phyloP scores from a whole-genome alignment of 345 rosid species.

The Camelina hispida region DNA sequence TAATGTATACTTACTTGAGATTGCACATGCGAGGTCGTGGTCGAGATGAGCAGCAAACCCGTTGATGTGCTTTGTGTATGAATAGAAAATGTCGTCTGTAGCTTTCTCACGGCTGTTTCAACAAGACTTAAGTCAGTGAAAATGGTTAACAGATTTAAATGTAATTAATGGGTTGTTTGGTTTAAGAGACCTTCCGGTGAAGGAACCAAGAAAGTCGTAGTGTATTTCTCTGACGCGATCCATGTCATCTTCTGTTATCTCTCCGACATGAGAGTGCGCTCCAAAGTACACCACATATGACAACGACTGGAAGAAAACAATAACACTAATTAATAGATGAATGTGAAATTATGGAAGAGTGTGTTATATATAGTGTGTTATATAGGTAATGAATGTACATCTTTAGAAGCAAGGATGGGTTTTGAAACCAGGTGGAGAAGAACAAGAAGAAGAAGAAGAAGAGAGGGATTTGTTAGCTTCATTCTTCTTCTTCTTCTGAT shows the following conservation, averaged over 20 bases:
- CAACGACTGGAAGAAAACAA: slow-evolving; percentile 31
- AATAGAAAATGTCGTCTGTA: slow-evolving; percentile 62
- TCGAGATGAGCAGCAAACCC: slow-evolving; percentile 82
- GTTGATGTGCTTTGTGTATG: slow-evolving; percentile 77
- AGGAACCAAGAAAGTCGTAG: slow-evolving; percentile 66
- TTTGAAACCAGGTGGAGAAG: slow-evolving; percentile 37
- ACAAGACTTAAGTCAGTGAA: neutral
- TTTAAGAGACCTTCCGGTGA: slow-evolving; percentile 61
- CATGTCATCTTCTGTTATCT: slow-evolving; percentile 45
- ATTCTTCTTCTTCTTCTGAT: slow-evolving; percentile 36
- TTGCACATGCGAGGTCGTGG: slow-evolving; percentile 55
- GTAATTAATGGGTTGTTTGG: neutral
- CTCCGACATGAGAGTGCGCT: slow-evolving; percentile 60
- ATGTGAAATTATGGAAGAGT: neutral
- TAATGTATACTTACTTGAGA: slow-evolving; percentile 53
- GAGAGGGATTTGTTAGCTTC: slow-evolving; percentile 26
- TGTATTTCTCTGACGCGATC: slow-evolving; percentile 60
- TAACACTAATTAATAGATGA: neutral
- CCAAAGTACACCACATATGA: slow-evolving; percentile 85
- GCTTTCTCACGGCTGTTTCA: slow-evolving; percentile 56
- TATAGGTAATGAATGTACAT: slow-evolving; percentile 46
- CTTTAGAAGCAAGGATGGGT: slow-evolving; percentile 52
- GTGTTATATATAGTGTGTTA: neutral
- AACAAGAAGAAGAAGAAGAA: slow-evolving; percentile 44
- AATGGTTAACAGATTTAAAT: neutral